Conservation (phyloP, 78 protist genomes). For the Dictyostelium brefeldianum region DNA sequence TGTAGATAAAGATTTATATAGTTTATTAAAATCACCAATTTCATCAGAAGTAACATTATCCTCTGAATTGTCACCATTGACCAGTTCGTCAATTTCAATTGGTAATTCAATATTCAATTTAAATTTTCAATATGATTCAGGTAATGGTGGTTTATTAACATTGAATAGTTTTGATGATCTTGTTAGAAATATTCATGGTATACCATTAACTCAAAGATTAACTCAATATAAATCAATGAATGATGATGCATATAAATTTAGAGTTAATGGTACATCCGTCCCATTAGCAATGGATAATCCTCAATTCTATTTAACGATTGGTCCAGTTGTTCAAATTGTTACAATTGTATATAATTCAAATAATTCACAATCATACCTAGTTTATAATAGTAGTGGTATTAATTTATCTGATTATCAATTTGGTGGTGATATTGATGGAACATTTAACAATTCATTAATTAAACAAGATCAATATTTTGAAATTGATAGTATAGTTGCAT, state of each 20-base stretch:
- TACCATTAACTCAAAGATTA: conserved; percentile 16
- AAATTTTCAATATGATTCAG: conserved; percentile 17
- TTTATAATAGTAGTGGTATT: background rate
- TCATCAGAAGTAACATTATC: background rate
- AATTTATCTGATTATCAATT: background rate
- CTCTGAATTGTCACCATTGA: background rate
- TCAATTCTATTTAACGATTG: conserved; percentile 43
- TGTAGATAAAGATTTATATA: background rate
- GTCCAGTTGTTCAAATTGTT: conserved; percentile 39
- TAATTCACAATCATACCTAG: conserved; percentile 26
- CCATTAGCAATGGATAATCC: conserved; percentile 27
- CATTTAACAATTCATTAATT: background rate
- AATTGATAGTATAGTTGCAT: conserved; percentile 42
- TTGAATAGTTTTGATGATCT: conserved; percentile 40
- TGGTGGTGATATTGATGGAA: background rate
- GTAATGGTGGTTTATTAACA: conserved; percentile 9
- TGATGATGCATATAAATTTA: conserved; percentile 71
- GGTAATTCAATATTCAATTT: conserved; percentile 28
- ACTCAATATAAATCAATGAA: conserved; percentile 21
- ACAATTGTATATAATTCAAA: conserved; percentile 35
- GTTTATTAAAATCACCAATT: conserved; percentile 4
- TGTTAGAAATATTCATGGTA: too few species aligned
- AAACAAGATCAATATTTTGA: conserved; percentile 42
- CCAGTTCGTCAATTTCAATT: background rate
- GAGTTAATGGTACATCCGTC: conserved; percentile 18